These are phyloP conservation scores for Pestalotiopsis sp. DNA, from an alignment of 2,329 filamentous ascomycete genomes.

Conservation along the genomic window DNA sequence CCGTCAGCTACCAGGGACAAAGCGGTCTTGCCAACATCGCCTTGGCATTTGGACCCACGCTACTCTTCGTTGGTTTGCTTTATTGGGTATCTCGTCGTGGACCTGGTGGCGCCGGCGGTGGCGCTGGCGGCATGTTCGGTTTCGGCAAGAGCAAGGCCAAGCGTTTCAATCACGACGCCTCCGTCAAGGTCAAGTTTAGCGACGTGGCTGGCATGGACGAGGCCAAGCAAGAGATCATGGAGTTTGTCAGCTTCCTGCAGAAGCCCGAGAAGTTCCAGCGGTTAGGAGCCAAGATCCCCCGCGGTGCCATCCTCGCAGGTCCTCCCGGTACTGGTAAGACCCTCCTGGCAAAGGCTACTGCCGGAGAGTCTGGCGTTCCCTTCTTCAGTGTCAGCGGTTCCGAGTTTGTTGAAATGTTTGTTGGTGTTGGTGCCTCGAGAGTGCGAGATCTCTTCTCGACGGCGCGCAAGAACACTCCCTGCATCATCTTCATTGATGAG, in stretches of 20 bases:
- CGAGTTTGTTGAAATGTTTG: conserved; percentile 99
- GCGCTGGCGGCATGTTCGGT: conserved; percentile 83
- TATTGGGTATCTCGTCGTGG: conserved; percentile 77
- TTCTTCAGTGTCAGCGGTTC: conserved; percentile 99
- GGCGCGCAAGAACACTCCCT: conserved; percentile 93
- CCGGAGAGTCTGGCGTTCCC: conserved; percentile 93
- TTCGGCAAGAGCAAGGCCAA: conserved; percentile 96
- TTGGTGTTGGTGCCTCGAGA: conserved; percentile 94
- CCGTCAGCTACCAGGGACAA: conserved; percentile 83
- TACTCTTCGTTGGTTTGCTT: conserved; percentile 83
- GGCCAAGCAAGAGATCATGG: conserved; percentile 98
- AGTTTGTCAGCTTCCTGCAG: conserved; percentile 97
- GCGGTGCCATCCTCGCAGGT: conserved; percentile 95
- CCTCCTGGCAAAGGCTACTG: conserved; percentile 93
- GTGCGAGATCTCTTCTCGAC: conserved; percentile 94
- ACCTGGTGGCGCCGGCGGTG: conserved; percentile 58
- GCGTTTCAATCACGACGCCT: conserved; percentile 95
- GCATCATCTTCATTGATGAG: conserved; percentile 99
- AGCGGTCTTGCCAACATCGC: conserved; percentile 75
- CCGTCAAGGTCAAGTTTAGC: conserved; percentile 94
- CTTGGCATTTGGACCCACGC: conserved; percentile 79
- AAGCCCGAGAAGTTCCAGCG: conserved; percentile 90
- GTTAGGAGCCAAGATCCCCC: conserved; percentile 95
- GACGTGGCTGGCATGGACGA: conserved; percentile 99
- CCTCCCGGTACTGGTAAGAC: conserved; percentile 99